Evolutionary conservation across 805 yeast species (phyloP), one percentile per base, ranked within the genome.

Genomic region (Schizosaccharomyces osmophilus): DNA sequence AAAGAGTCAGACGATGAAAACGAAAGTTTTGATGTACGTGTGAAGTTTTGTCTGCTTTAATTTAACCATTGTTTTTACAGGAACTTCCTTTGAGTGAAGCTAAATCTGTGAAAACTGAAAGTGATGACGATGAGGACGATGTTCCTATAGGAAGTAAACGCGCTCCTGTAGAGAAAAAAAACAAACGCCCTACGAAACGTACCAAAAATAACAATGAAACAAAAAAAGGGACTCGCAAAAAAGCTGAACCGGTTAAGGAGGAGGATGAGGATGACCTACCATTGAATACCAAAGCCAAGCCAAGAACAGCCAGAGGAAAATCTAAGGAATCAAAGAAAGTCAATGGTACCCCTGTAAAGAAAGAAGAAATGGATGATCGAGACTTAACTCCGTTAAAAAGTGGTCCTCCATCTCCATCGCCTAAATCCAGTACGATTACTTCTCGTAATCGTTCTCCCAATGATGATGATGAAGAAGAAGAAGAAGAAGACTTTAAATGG

Each of bases 401-500:
- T n/a, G 51, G 22, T 1, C 26, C 51, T 36, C 41, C 41, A 9
- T 36, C 41, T 36, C 41, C 41, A 36, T 36, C 41, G 41, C 41
- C 15, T 36, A 36, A 36, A 36, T 36, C 41, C 41, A 13, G 51
- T 9, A 9, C 51, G 22, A 8, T 24, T n/a, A 45, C 51, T 9
- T 8, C 24, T 9, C 19, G 26, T 6, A 51, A 24, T 9, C 57
- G 57, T 29, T 51, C 57, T 11, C 36, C 57, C n/a, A 22, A 22
- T 36, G 42, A 57, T 29, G 42, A 26, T 5, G 80, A 75, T 19
- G 82, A 78, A 19, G 82, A 78, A 22, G 82, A 78, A 19, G 82
- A 78, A n/a, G 82, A 78, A 2, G 86, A 77, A 1, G 75, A 72
- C n/a, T 82, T 79, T 69, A 83, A 82, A 71, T 82, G 95, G 94